Evolutionary conservation across 1,139 yeast genomes (phyloP).

Genomic region (Saccharomyces uvarum): DNA sequence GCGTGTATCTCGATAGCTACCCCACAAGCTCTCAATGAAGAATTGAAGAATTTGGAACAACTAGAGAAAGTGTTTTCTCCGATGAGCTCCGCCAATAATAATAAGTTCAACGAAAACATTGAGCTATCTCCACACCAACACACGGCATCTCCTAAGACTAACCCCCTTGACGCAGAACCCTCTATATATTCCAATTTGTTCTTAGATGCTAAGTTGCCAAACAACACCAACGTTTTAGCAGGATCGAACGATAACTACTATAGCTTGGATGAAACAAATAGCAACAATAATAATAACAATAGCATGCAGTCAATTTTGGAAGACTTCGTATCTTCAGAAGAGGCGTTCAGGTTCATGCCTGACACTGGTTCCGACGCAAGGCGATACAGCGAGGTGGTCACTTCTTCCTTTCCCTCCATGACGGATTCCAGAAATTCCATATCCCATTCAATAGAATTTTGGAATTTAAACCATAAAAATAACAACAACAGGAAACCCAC

Average conservation of each 20-base stretch:
- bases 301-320: conserved; percentile 3
- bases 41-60: background rate
- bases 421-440: conserved; percentile 21
- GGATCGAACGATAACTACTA: background rate
- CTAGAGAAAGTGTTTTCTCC: background rate
- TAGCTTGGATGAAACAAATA: background rate
- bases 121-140: background rate
- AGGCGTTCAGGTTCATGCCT: conserved; percentile 6
- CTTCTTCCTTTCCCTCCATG: conserved; percentile 10
- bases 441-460: conserved; percentile 23
- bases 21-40: background rate
- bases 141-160: background rate
- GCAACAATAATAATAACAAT: background rate
- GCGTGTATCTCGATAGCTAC: background rate
- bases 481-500: conserved; percentile 2
- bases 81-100: background rate
- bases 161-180: background rate
- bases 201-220: background rate
- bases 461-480: conserved; percentile 17
- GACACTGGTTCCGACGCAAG: conserved; percentile 6
- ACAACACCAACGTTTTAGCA: background rate
- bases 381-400: conserved; percentile 20
- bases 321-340: conserved; percentile 2
- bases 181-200: background rate
- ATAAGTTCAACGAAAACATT: background rate